Conservation (phyloP, 2,329 filamentous ascomycete genomes). For the Orbilia oligospora region DNA sequence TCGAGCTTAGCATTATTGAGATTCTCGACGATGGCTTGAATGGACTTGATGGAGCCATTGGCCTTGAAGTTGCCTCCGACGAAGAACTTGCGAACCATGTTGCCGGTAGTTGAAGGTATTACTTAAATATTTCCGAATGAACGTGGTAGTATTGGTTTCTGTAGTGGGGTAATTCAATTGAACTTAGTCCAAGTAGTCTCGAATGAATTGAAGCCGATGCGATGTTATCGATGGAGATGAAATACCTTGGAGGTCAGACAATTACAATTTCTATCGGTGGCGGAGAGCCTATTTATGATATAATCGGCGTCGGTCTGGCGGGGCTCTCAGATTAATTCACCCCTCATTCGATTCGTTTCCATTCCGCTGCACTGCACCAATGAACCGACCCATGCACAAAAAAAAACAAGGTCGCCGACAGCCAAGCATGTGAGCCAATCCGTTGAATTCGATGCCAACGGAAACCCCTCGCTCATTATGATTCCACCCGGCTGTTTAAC, state of each 20-base stretch:
- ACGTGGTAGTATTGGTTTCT: constrained; percentile 17
- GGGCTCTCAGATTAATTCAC: constrained; percentile 42
- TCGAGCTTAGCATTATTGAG: constrained; percentile 89
- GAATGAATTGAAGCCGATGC: constrained; percentile 9
- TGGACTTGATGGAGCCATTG: constrained; percentile 92
- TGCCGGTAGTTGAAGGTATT: constrained; percentile 30
- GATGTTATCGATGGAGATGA: constrained; percentile 17
- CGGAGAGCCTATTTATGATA: constrained; percentile 48
- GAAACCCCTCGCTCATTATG: constrained; percentile 12
- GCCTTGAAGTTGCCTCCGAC: constrained; percentile 99
- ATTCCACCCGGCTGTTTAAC: constrained; percentile 20
- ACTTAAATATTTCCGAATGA: constrained; percentile 16
- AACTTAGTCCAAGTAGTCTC: not conserved
- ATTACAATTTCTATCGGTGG: not conserved
- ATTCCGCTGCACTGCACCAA: constrained; percentile 23
- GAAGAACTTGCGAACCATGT: constrained; percentile 83
- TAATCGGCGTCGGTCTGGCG: constrained; percentile 34
- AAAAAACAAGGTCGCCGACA: constrained; percentile 32
- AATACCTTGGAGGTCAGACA: constrained; percentile 10
- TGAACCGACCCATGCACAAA: constrained; percentile 38
- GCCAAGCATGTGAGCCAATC: constrained; percentile 27
- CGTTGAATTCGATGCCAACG: constrained; percentile 2
- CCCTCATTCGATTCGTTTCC: constrained; percentile 15
- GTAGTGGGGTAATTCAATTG: constrained; percentile 11
- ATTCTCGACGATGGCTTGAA: constrained; percentile 90